Percentiles rank a stretch among this genome's conserved stretches.
Conservation (phyloP, 2,329 filamentous ascomycete species). For the Verticillium nonalfalfae region DNA sequence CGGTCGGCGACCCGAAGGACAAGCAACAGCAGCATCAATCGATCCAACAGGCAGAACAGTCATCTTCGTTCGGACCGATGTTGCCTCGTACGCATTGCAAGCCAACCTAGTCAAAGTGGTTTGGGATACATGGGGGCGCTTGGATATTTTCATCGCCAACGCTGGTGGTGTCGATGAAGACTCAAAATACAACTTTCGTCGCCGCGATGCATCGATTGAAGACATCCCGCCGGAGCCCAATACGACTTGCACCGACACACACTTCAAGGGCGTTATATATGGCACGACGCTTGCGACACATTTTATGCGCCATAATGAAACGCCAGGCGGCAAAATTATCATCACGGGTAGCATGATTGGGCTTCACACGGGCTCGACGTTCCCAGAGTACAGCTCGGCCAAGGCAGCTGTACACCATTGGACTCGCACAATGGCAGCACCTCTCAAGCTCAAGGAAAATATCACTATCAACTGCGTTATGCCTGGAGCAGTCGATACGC, state of each 20-base stretch:
- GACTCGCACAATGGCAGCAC: constrained; percentile 27
- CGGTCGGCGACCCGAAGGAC: constrained; percentile 21
- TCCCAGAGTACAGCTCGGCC: constrained; percentile 42
- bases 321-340: constrained; percentile 34
- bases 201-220: constrained; percentile 2
- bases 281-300: constrained; percentile 41
- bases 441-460: constrained; percentile 36
- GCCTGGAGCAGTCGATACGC: constrained; percentile 38
- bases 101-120: constrained; percentile 33
- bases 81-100: constrained; percentile 37
- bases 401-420: constrained; percentile 38
- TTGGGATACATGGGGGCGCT: constrained; percentile 27
- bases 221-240: constrained; percentile 35
- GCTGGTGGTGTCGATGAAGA: constrained; percentile 36
- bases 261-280: constrained; percentile 44
- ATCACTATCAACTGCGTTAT: constrained; percentile 41
- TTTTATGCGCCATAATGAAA: constrained; percentile 43
- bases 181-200: constrained; percentile 36
- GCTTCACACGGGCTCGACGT: constrained; percentile 33
- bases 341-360: constrained; percentile 35
- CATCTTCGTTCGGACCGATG: constrained; percentile 32
- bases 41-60: constrained; percentile 27
- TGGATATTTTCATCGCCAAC: constrained; percentile 38
- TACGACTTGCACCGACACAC: constrained; percentile 36
- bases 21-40: constrained; percentile 18